A percentile compares a stretch with the other conserved stretches of the same genome.
phyloP scores from a whole-genome alignment of 1,284 basidiomycete genomes.

The Ustilago tritici region DNA sequence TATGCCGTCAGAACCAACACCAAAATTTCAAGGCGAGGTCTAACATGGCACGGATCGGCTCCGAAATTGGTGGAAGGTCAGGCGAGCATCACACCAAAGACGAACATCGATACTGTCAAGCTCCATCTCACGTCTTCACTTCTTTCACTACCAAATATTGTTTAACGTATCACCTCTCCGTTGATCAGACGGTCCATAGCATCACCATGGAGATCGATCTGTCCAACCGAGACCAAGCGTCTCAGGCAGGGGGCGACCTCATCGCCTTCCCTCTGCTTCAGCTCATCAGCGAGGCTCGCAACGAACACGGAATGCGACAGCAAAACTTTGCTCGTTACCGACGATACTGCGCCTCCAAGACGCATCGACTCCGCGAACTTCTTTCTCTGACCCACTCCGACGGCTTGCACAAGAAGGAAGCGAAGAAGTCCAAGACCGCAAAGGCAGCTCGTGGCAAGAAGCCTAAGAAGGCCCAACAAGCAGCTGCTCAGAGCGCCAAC shows the following conservation, averaged over 20 bases:
- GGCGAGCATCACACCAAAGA: slow-evolving; percentile 17
- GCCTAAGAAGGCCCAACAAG: slow-evolving; percentile 49
- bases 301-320: slow-evolving; percentile 88
- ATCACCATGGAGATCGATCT: slow-evolving; percentile 44
- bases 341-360: slow-evolving; percentile 88
- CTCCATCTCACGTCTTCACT: background rate
- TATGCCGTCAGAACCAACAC: background rate
- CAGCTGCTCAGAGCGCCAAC: slow-evolving; percentile 56
- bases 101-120: background rate
- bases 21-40: background rate
- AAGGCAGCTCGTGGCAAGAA: slow-evolving; percentile 54
- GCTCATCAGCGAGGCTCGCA: slow-evolving; percentile 88
- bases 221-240: slow-evolving; percentile 28
- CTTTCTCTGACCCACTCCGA: slow-evolving; percentile 82
- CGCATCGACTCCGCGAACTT: slow-evolving; percentile 85
- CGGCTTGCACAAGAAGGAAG: slow-evolving; percentile 27
- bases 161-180: background rate
- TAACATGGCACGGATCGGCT: slow-evolving; percentile 14
- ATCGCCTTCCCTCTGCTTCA: slow-evolving; percentile 76
- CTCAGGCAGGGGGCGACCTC: slow-evolving; percentile 22
- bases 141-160: background rate
- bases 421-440: slow-evolving; percentile 34
- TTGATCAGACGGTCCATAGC: background rate
- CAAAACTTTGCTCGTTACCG: slow-evolving; percentile 87
- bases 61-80: slow-evolving; percentile 23